Evolutionary conservation across 306 rosid genomes (phyloP).

Genomic region (Corylus americana): DNA sequence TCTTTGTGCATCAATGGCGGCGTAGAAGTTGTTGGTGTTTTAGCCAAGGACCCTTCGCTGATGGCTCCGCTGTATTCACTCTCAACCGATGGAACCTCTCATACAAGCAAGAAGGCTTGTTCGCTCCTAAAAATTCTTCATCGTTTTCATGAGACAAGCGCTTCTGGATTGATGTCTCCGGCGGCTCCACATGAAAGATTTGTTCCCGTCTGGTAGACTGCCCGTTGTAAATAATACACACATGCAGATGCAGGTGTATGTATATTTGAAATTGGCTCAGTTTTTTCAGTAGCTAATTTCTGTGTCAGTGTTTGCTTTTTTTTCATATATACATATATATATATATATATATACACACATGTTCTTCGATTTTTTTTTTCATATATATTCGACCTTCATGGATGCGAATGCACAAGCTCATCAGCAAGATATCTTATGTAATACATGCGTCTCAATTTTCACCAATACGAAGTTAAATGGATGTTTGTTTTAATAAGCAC

Average conservation of each 20-base stretch:
- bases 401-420: no score
- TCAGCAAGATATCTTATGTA: no score
- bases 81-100: constrained; percentile 51
- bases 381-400: no score
- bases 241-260: no score
- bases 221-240: neutral
- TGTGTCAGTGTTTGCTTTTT: constrained; percentile 13
- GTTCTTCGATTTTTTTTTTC: neutral
- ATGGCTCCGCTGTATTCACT: constrained; percentile 63
- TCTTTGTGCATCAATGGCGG: constrained; percentile 64
- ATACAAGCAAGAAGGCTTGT: constrained; percentile 65
- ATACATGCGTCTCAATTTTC: no score
- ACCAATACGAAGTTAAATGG: no score
- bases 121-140: constrained; percentile 64
- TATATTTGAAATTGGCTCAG: constrained; percentile 41
- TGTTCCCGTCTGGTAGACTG: constrained; percentile 39
- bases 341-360: neutral
- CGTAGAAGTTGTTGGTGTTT: constrained; percentile 43
- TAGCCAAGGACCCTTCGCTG: constrained; percentile 47
- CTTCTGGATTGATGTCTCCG: constrained; percentile 36
- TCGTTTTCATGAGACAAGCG: constrained; percentile 44
- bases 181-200: constrained; percentile 32
- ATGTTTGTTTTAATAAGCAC: no score
- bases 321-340: neutral
- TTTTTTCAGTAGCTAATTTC: constrained; percentile 35